Evolutionary conservation across 2,329 filamentous ascomycete genomes (phyloP), one percentile per base, ranked within the genome.

Genomic region (Coniochaeta pulveracea): DNA sequence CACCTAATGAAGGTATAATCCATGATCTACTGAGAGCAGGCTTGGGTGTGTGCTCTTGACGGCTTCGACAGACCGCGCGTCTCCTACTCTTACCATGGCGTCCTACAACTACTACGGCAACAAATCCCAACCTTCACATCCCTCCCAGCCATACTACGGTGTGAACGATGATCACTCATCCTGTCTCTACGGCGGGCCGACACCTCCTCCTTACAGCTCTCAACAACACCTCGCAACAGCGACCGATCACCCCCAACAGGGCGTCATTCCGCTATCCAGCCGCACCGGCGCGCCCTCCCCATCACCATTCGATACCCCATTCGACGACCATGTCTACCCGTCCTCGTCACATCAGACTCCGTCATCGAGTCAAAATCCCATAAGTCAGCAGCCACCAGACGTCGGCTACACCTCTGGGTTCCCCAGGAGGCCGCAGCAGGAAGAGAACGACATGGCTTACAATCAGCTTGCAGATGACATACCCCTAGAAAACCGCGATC

Each of bases 271-370:
- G 8, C 24, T 37, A 12, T 50, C 48, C 16, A 16, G 6, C 26
- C 7, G 14, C 6, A 16, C 26, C 26, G n/a, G n/a, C n/a, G 22
- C 22, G n/a, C 28, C 28, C 6, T 33, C 30, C 10, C 25, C 68
- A 12, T 69, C 73, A 14, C 76, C 77, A 8, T 80, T 80, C 49
- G 71, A 75, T 35, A 71, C 69, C 30, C 72, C 76, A 36, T 81
- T 81, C 51, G 76, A 80, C 54, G 77, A 82, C 51, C 63, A 76
- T 55, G 65, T 68, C 37, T 80, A 82, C 48, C 72, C 75, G 36
- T 60, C 67, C 33, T 64, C 64, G 46, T 57, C 63, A 10, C 55
- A 54, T 40, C 50, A 52, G 36, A 41, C 49, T 26, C 49, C 51
- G 27, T 43, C 48, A 36, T 46, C 55, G 22, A 52, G 55, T 47